Evolutionary conservation across 371 early-diverging fungal genomes (phyloP), one percentile per base, ranked within the genome.

Genomic region (Apophysomyces ossiformis): DNA sequence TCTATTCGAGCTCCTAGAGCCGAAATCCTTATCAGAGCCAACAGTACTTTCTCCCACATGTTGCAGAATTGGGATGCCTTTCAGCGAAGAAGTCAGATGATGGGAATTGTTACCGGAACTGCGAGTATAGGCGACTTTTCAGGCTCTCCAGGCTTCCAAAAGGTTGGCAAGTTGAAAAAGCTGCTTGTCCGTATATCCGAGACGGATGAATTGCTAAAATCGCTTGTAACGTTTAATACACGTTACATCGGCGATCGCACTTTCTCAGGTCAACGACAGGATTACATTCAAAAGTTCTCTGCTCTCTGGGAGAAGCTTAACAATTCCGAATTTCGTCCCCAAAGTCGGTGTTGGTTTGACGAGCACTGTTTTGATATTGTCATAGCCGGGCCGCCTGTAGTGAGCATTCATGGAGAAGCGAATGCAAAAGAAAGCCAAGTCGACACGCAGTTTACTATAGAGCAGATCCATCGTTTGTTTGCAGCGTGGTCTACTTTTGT

Each of bases 161-260:
- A 91, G 63, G 83, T 92, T 1, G 76, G 81, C 12, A 85, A 88
- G 54, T 79, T 95, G 45, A 88, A 89, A 50, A 75, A 81, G 5
- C 82, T 89, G 8, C 75, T 94, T 16, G 84, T 84, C 3, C 76
- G 84, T 0, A 82, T 93, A 21, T 85, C 79, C 39, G 92, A 93
- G 46, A 79, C 89, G 3, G 95, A 95, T 63, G 86, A 87, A 1
- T 71, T 88, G 56, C 63, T 93, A 15, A 87, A 84, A 65, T 67
- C 76, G 16, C 44, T 80, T 4, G 46, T 74, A 2, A 68, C 67
- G 4, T 47, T 71, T 21, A 71, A 70, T 26, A 36, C 58, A 26
- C 65, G 59, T 9, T 21, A 50, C 2, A 16, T 50, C 54, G 26
- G 21, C 21, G 54, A 50, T 50, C 21, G 21, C 11, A 21, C 54